Evolutionary conservation across 495 filamentous ascomycete species (phyloP).

Genomic region (Xylaria longipes): DNA sequence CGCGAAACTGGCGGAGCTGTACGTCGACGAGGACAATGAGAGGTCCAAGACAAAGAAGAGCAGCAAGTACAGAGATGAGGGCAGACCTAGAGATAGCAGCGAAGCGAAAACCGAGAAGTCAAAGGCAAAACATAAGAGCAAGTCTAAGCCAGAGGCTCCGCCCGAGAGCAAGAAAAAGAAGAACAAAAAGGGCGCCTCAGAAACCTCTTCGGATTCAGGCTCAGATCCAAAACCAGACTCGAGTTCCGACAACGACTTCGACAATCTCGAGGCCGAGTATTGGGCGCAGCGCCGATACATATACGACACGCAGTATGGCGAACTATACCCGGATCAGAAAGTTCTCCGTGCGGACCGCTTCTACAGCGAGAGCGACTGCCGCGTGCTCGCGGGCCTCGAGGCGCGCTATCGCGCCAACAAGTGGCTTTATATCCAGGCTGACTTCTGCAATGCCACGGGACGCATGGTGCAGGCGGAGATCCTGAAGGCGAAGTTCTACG

Average conservation of each 20-base stretch:
- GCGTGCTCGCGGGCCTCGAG: slow-evolving; percentile 39
- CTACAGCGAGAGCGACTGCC: slow-evolving; percentile 39
- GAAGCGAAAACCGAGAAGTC: background rate
- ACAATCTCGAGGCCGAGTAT: background rate
- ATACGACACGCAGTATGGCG: slow-evolving; percentile 11
- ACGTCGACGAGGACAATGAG: slow-evolving; percentile 4
- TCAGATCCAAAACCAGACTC: slow-evolving; percentile 1
- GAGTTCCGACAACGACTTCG: background rate
- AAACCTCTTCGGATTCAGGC: background rate
- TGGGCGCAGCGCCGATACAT: slow-evolving; percentile 19
- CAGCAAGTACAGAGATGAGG: background rate
- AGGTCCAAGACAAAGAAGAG: background rate
- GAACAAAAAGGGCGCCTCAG: background rate
- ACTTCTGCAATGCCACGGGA: slow-evolving; percentile 46
- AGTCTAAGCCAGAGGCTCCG: background rate
- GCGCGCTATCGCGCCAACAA: slow-evolving; percentile 34
- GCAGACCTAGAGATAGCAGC: background rate
- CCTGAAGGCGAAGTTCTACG: slow-evolving; percentile 43
- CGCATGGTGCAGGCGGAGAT: slow-evolving; percentile 38
- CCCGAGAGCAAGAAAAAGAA: slow-evolving; percentile 17
- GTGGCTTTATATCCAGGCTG: slow-evolving; percentile 42
- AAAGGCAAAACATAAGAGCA: background rate
- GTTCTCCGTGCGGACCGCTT: slow-evolving; percentile 31
- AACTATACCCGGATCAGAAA: slow-evolving; percentile 20
- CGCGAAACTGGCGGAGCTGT: slow-evolving; percentile 22